Evolutionary conservation across 768 basidiomycete genomes (phyloP).

Genomic region (Tylopilus felleus): DNA sequence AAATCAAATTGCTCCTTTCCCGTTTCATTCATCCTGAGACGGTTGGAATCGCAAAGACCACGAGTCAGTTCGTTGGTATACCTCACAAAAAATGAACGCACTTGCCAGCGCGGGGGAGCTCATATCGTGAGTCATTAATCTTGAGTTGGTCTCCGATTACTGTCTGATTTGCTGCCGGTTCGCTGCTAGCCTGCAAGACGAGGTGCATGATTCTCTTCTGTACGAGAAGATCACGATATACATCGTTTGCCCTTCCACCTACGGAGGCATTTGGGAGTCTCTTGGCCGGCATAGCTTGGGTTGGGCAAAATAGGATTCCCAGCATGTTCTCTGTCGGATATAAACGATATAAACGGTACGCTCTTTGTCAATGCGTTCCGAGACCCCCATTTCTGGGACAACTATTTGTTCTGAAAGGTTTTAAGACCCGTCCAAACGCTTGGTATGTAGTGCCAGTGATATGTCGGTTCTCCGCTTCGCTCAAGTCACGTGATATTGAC

Average conservation of each 20-base stretch:
- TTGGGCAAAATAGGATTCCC: background rate
- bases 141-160: background rate
- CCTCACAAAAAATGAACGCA: background rate
- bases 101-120: background rate
- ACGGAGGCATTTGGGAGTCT: background rate
- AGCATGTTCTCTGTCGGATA: background rate
- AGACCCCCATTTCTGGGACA: background rate
- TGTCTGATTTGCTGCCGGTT: background rate
- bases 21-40: background rate
- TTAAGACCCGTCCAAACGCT: background rate
- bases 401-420: background rate
- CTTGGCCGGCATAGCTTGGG: background rate
- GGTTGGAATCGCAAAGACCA: background rate
- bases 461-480: background rate
- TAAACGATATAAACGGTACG: background rate
- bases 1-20: background rate
- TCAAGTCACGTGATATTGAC: slow-evolving; percentile 5
- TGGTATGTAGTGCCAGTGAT: background rate
- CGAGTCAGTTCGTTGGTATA: background rate
- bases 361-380: background rate
- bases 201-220: background rate
- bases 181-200: background rate
- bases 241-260: background rate
- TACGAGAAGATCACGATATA: background rate
- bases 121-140: background rate